Evolutionary conservation across 148 eudicot genomes (phyloP).

Genomic region (Fagopyrum esculentum): DNA sequence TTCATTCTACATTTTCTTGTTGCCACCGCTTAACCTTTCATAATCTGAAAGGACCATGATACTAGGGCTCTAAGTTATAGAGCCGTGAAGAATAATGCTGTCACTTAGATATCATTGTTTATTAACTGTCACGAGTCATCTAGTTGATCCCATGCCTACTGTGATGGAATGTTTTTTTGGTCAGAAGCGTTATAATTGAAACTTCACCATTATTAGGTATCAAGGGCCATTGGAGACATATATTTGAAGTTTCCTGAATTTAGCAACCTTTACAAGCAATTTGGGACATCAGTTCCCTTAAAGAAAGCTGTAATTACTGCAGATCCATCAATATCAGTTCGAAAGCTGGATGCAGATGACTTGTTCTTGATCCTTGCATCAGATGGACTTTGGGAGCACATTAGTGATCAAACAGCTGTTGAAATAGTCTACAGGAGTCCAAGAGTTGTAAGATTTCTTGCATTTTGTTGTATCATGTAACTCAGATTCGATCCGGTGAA

Average conservation of each 20-base stretch:
- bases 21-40: neutral
- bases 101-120: neutral
- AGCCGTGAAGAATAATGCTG: neutral
- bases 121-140: neutral
- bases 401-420: conserved; percentile 57
- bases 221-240: conserved; percentile 66
- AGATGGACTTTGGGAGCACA: conserved; percentile 71
- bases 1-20: neutral
- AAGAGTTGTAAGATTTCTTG: conserved; percentile 30
- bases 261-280: conserved; percentile 28
- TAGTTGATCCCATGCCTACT: neutral
- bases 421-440: conserved; percentile 47
- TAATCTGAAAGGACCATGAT: conserved; percentile 6
- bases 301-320: conserved; percentile 44
- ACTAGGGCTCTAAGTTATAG: neutral
- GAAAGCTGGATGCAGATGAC: conserved; percentile 41
- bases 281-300: conserved; percentile 36
- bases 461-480: neutral
- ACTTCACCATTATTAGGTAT: conserved; percentile 33
- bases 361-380: conserved; percentile 64
- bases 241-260: conserved; percentile 58
- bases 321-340: conserved; percentile 42
- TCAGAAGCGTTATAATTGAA: neutral
- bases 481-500: no score
- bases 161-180: neutral